phyloP scores from a whole-genome alignment of 805 yeast species.

The Wickerhamiella cacticola region DNA sequence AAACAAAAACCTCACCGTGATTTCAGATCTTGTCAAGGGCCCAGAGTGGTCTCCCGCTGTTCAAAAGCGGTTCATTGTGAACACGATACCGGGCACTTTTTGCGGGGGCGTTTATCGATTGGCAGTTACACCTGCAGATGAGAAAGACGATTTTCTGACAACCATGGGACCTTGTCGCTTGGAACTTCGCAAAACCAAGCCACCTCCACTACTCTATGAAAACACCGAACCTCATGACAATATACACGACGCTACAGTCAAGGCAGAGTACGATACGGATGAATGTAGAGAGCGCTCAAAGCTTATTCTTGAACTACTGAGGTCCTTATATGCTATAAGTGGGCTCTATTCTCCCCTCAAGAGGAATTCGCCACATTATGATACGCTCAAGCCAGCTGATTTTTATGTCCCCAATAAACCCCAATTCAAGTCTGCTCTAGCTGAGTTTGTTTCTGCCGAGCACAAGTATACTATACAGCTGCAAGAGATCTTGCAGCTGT shows the following conservation, averaged over 20 bases:
- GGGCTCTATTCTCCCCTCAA: neutral
- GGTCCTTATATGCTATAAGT: neutral
- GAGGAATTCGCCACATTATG: slow-evolving; percentile 14
- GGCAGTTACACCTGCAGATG: neutral
- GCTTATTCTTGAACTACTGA: neutral
- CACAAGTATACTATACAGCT: slow-evolving; percentile 10
- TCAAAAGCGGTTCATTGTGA: neutral
- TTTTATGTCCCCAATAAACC: neutral
- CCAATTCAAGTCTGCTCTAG: slow-evolving; percentile 1
- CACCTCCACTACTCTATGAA: slow-evolving; percentile 5
- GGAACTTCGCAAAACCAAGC: neutral
- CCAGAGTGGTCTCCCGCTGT: slow-evolving; percentile 14
- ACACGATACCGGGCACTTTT: slow-evolving; percentile 8
- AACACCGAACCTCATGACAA: neutral
- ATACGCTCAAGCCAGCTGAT: slow-evolving; percentile 13
- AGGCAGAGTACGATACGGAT: slow-evolving; percentile 9
- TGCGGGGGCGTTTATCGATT: slow-evolving; percentile 17
- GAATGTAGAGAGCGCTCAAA: slow-evolving; percentile 11
- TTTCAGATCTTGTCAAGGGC: neutral
- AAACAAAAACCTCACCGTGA: neutral
- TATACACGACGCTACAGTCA: neutral
- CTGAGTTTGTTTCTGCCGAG: slow-evolving; percentile 14
- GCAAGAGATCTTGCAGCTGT: slow-evolving; percentile 16
- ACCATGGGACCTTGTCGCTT: slow-evolving; percentile 11
- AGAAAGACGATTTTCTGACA: slow-evolving; percentile 8